phyloP scores from a whole-genome alignment of 768 basidiomycete species.

The Cystobasidium ongulense region DNA sequence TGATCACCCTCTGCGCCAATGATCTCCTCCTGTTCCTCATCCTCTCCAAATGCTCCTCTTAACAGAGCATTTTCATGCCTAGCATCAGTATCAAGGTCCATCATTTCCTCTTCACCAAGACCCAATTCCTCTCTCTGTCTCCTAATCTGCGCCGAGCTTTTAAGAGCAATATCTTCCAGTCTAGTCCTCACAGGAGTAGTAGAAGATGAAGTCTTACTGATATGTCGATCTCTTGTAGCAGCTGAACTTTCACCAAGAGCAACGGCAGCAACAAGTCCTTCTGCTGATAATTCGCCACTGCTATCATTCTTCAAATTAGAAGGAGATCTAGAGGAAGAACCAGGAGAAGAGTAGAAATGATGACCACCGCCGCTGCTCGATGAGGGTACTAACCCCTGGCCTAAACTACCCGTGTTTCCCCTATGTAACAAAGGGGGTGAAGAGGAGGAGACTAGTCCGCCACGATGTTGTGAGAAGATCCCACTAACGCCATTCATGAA shows the following conservation, averaged over 20 bases:
- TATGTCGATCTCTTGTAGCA: background rate
- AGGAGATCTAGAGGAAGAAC: background rate
- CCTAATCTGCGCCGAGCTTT: slow-evolving; percentile 23
- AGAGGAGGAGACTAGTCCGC: background rate
- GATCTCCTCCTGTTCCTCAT: background rate
- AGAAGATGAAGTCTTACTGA: background rate
- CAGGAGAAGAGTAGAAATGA: background rate
- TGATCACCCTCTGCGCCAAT: background rate
- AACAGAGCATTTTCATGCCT: slow-evolving; percentile 1
- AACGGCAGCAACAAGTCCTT: background rate
- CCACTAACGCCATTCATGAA: background rate
- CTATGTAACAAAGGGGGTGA: slow-evolving; percentile 1
- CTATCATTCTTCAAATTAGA: background rate
- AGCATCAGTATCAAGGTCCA: slow-evolving; percentile 27
- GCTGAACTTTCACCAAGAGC: background rate
- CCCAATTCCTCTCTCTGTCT: slow-evolving; percentile 14
- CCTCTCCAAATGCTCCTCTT: background rate
- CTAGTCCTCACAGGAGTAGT: slow-evolving; percentile 24
- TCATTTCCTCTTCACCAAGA: slow-evolving; percentile 28
- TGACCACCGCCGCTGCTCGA: background rate
- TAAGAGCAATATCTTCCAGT: slow-evolving; percentile 29
- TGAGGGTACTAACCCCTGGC: background rate
- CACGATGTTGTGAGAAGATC: background rate
- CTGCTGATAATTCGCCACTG: background rate
- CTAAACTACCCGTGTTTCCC: background rate